Percentiles rank a stretch among this genome's conserved stretches.
These are phyloP conservation scores for Stereum hirsutum DNA, from an alignment of 1,284 basidiomycete genomes.

Conservation along the genomic window DNA sequence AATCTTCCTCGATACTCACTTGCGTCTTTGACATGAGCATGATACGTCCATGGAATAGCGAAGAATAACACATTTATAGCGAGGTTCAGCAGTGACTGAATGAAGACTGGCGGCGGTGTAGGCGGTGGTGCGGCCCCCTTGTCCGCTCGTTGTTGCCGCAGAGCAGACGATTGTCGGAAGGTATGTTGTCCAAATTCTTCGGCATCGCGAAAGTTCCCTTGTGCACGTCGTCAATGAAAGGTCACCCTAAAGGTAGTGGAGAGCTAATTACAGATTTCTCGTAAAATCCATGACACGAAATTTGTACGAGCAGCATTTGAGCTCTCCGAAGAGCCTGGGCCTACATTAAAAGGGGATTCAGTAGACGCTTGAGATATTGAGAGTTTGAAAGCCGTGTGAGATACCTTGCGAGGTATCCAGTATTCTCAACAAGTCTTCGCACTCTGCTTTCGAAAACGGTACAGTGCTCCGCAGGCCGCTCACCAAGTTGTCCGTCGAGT, in stretches of 20 bases:
- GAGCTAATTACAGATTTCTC: slow-evolving; percentile 29
- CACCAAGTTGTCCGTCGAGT: slow-evolving; percentile 33
- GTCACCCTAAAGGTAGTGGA: neutral
- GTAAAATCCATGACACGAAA: slow-evolving; percentile 36
- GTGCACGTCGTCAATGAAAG: neutral
- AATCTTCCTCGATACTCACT: slow-evolving; percentile 41
- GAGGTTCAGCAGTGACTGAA: slow-evolving; percentile 20
- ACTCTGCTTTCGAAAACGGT: slow-evolving; percentile 44
- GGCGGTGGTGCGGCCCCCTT: slow-evolving; percentile 7
- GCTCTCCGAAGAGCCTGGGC: slow-evolving; percentile 21
- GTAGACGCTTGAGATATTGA: neutral
- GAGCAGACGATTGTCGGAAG: slow-evolving; percentile 19
- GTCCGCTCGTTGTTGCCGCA: slow-evolving; percentile 13
- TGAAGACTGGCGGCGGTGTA: slow-evolving; percentile 8
- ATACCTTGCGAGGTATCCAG: slow-evolving; percentile 22
- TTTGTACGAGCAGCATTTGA: slow-evolving; percentile 28
- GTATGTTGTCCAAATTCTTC: slow-evolving; percentile 34
- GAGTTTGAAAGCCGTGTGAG: neutral
- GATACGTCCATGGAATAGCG: slow-evolving; percentile 41
- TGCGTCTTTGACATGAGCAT: slow-evolving; percentile 35
- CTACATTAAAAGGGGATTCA: too few relatives aligned
- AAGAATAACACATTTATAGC: slow-evolving; percentile 37
- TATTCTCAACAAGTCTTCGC: slow-evolving; percentile 33
- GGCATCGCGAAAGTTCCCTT: slow-evolving; percentile 34
- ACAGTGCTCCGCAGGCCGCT: slow-evolving; percentile 30